Percentiles rank a stretch among this genome's conserved stretches.
Conservation (phyloP, 2,329 filamentous ascomycete genomes). For the Fusarium sp. region DNA sequence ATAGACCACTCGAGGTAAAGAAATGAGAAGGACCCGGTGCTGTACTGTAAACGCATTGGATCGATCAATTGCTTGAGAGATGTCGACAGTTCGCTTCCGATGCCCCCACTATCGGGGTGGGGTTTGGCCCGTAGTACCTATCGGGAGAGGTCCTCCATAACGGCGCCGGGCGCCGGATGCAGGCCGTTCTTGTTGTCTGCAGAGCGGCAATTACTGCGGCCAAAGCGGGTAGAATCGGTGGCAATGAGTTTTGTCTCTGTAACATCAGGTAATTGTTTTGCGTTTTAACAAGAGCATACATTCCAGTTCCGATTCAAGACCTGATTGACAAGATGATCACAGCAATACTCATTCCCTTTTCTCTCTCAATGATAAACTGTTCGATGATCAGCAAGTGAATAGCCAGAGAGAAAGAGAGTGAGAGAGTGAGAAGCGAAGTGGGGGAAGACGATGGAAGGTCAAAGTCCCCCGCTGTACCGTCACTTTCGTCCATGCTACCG, state of each 20-base stretch:
- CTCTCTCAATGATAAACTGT: neutral
- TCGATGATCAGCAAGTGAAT: neutral
- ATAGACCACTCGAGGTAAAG: constrained; percentile 4
- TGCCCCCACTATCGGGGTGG: constrained; percentile 42
- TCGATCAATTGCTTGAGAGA: constrained; percentile 1
- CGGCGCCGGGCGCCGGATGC: constrained; percentile 40
- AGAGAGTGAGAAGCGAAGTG: neutral
- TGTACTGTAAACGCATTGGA: neutral
- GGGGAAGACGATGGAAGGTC: constrained; percentile 35
- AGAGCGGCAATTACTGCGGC: constrained; percentile 23
- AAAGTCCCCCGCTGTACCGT: constrained; percentile 14
- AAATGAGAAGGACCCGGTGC: constrained; percentile 19
- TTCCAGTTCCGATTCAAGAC: neutral
- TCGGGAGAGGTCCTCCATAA: constrained; percentile 43
- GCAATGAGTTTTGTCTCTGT: neutral
- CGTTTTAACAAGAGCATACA: neutral
- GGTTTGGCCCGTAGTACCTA: constrained; percentile 38
- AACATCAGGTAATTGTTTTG: neutral
- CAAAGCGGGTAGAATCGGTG: constrained; percentile 38
- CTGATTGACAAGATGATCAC: too few relatives aligned
- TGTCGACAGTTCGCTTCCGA: constrained; percentile 32
- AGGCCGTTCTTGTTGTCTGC: constrained; percentile 26
- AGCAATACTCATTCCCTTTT: neutral
- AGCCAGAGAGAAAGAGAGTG: neutral
- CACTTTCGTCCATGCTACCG: neutral